Base-by-base conservation (phyloP, 2,329 filamentous ascomycete genomes). In the Penicillium brevicompactum region DNA sequence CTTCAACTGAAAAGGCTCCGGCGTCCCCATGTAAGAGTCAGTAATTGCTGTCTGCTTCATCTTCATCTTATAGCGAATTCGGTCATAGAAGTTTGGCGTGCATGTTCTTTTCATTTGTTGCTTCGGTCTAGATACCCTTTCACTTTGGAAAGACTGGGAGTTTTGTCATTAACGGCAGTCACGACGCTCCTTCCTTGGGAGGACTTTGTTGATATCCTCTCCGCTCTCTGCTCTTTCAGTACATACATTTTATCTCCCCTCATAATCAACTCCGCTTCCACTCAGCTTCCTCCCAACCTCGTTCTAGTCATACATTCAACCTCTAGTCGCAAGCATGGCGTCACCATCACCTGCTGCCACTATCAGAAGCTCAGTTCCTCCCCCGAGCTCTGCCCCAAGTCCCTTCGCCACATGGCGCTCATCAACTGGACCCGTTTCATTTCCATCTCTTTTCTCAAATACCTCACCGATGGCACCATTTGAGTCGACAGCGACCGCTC, bases 101-200 rank as follows among this genome's bases (percentile, higher is more conserved):
- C 37, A 44, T 55, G 41, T 49, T 11, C 18, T 53, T 52, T 55
- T 51, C 27, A 24, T n/a, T 27, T 34, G 31, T 42, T 56, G 47
- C 41, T 57, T 46, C 18, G 16, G 46, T 51, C 55, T 24, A 51
- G 58, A 62, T 62, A 62, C 60, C 60, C 60, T 51, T 51, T 34
- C 55, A 37, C 51, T 40, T 54, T 50, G 22, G 21, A 46, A 43
- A 53, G 51, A 48, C 45, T 30, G 37, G n/a, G n/a, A 16, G 37
- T 18, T 40, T 18, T 1, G 2, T 18, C 3, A 4, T 14, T n/a
- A 8, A 8, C 27, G 32, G 34, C 38, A 52, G 50, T n/a, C 14
- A 18, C 30, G 40, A 18, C 5, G 21, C 24, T 37, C 13, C 6
- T n/a, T 37, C 34, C 6, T 4, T 37, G 42, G 30, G 38, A 24